These are phyloP conservation scores for Bruguiera sexangula DNA, from an alignment of 345 rosid species.

Conservation along the genomic window DNA sequence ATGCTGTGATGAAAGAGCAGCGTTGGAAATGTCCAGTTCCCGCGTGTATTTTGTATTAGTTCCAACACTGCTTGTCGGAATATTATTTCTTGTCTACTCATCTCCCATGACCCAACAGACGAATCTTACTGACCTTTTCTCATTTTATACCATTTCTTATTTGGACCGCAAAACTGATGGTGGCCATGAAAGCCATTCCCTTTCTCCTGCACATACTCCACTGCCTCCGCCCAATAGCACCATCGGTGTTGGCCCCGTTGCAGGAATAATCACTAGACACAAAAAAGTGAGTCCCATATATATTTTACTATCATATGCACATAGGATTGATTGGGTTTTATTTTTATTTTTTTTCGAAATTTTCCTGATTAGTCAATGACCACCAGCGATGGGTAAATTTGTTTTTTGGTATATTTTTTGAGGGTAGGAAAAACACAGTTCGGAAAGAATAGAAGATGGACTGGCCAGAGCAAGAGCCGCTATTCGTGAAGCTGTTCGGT, in stretches of 20 bases:
- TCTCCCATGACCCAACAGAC: not conserved
- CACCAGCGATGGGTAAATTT: no score
- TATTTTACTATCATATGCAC: not conserved
- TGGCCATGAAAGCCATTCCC: not conserved
- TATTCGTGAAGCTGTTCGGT: constrained; percentile 38
- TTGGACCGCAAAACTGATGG: not conserved
- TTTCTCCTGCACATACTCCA: not conserved
- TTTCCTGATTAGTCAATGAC: not conserved
- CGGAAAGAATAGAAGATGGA: constrained; percentile 27
- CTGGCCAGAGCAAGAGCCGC: constrained; percentile 29
- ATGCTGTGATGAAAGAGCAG: no score
- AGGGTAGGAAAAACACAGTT: constrained; percentile 15
- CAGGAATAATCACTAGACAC: not conserved
- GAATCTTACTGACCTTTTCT: not conserved
- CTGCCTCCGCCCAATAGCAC: not conserved
- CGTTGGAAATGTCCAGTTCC: not conserved
- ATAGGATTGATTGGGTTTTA: no score
- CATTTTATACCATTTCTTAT: not conserved
- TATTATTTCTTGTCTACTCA: not conserved
- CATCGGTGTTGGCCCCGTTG: not conserved
- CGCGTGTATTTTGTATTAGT: not conserved
- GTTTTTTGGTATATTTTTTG: not conserved
- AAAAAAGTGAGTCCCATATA: not conserved
- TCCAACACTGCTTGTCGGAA: not conserved
- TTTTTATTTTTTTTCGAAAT: not conserved